Evolutionary conservation across 2,329 filamentous ascomycete species (phyloP).

Genomic region (Pseudogymnoascus pannorum): DNA sequence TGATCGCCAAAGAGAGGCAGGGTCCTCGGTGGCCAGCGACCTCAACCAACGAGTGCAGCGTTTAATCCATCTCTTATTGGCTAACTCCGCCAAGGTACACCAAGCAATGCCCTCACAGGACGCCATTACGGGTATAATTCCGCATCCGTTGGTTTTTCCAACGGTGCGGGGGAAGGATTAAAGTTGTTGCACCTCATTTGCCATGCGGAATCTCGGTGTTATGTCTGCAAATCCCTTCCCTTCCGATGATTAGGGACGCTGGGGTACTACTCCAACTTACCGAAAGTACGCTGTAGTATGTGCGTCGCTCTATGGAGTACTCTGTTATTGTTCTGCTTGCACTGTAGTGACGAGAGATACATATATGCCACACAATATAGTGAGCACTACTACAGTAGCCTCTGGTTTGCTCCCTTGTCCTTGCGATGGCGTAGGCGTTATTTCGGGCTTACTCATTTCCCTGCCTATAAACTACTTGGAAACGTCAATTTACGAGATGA

Average conservation of each 20-base stretch:
- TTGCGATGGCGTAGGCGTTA: background rate
- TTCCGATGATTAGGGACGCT: background rate
- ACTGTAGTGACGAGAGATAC: background rate
- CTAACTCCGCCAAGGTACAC: background rate
- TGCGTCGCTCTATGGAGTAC: background rate
- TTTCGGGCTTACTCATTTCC: background rate
- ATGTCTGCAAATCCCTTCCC: background rate
- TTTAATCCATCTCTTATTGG: background rate
- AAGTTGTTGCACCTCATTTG: background rate
- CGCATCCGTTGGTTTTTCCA: background rate
- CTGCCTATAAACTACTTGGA: background rate
- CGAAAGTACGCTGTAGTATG: background rate
- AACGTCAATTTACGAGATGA: constrained; percentile 3
- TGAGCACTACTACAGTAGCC: background rate
- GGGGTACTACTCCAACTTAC: background rate
- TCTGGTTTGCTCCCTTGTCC: background rate
- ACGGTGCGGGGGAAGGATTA: background rate
- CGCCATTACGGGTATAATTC: background rate
- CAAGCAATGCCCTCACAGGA: background rate
- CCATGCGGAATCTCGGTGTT: background rate
- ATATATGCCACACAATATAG: background rate
- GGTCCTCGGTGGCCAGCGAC: background rate
- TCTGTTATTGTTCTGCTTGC: background rate
- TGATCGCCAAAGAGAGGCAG: background rate
- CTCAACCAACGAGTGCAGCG: background rate